phyloP scores from a whole-genome alignment of 1,284 basidiomycete species.

The Melampsora larici-populina region DNA sequence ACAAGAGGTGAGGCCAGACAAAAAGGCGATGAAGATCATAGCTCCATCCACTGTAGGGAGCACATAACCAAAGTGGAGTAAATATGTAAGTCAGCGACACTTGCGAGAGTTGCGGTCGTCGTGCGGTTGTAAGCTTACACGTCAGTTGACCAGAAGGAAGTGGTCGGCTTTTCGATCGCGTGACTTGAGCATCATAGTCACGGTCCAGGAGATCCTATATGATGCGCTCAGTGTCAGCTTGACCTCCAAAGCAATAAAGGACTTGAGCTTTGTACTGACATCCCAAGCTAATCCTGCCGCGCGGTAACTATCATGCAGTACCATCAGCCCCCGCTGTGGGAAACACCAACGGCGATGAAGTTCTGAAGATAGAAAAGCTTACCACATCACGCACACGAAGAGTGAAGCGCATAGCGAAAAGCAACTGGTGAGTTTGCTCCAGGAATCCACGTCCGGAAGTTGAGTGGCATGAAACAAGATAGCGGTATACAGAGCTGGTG shows the following conservation, averaged over 20 bases:
- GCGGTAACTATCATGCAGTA: conserved; percentile 12
- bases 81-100: neutral
- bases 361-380: conserved; percentile 11
- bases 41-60: conserved; percentile 25
- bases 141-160: conserved; percentile 31
- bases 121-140: conserved; percentile 5
- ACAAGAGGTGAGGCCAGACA: conserved; percentile 15
- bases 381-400: conserved; percentile 37
- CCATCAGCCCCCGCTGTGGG: neutral
- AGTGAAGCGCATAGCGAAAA: conserved; percentile 9
- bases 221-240: neutral
- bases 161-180: conserved; percentile 27
- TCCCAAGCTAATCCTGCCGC: conserved; percentile 41
- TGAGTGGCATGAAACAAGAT: conserved; percentile 16
- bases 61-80: neutral
- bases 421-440: conserved; percentile 23
- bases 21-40: conserved; percentile 31
- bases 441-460: conserved; percentile 1
- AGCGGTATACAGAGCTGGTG: conserved; percentile 35
- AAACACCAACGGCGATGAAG: neutral
- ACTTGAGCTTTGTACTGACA: conserved; percentile 2
- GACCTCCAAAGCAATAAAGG: neutral
- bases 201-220: conserved; percentile 33
- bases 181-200: conserved; percentile 36
- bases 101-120: neutral